Base-by-base conservation (phyloP, 805 yeast genomes). In the Zygosaccharomyces pseudorouxii region DNA sequence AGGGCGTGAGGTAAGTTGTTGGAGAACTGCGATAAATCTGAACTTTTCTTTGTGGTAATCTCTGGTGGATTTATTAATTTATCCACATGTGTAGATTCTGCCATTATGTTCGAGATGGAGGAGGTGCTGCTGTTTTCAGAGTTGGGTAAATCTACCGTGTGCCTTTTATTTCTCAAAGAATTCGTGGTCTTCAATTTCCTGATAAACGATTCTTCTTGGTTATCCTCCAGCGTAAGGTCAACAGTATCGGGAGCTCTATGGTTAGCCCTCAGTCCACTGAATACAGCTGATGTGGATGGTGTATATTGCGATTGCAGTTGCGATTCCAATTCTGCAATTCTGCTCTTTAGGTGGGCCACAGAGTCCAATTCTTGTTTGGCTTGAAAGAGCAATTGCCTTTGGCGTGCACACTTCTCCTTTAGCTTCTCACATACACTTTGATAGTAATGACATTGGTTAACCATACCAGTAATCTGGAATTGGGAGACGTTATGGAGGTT, bases 361-460 rank as follows among this genome's bases (percentile, higher is more conserved):
- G 55, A 37, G 19, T 63, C 63, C 29, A 65, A 33, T 49, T 63
- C 65, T 22, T 49, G 48, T 38, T 59, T 62, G 3, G 65, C 65
- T 37, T 62, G 58, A 28, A 45, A 51, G 5, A 64, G 46, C 18
- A 62, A 38, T 41, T 61, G 60, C 31, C 60, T 56, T 42, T 63
- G 67, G 27, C 62, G 46, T 7, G 59, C 58, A 33, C 58, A 59
- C 48, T 59, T 58, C 30, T 62, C 63, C 30, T 56, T 50, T 20
- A 63, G 33, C 38, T 58, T 58, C 9, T 54, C 44, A 28, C 63
- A 54, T 29, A 56, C 50, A 9, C 47, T 52, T 38, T 58, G 63
- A 38, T 59, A 62, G 47, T 60, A 61, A 38, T 53, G 55, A 18
- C 60, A 55, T 38, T 63, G 60, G 16, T 57, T 55, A 5, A 53